Conservation (phyloP, 768 basidiomycete species). For the Hortiboletus campestris region DNA sequence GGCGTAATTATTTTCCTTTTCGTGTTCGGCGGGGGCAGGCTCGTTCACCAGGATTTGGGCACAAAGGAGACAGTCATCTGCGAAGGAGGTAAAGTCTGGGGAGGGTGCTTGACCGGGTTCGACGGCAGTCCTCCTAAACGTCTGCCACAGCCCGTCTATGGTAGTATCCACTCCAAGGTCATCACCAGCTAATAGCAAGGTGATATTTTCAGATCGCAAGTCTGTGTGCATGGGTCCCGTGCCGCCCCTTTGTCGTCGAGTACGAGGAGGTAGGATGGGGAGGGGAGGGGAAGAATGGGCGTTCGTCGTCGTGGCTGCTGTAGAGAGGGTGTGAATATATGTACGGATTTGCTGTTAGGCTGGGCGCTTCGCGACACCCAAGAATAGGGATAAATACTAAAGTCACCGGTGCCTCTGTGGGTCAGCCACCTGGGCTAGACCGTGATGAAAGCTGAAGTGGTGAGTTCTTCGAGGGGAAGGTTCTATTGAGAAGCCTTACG, state of each 20-base stretch:
- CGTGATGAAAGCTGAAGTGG: too few relatives aligned
- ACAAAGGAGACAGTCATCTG: constrained; percentile 31
- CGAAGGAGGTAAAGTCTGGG: constrained; percentile 23
- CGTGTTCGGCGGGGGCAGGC: background rate
- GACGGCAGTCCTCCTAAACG: constrained; percentile 22
- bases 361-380: constrained; percentile 9
- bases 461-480: too few relatives aligned
- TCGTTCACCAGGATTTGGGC: constrained; percentile 16
- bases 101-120: constrained; percentile 27
- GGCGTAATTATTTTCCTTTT: background rate
- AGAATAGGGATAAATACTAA: too few relatives aligned
- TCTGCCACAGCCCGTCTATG: constrained; percentile 19
- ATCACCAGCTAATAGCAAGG: constrained; percentile 1
- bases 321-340: constrained; percentile 2
- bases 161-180: background rate
- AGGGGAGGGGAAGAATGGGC: background rate
- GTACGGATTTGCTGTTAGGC: constrained; percentile 18
- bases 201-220: constrained; percentile 14
- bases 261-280: background rate
- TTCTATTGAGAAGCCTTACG: too few relatives aligned
- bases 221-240: constrained; percentile 3
- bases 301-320: constrained; percentile 13
- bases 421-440: too few relatives aligned
- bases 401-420: too few relatives aligned
- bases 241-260: background rate